These are phyloP conservation scores for Aspergillus nidulans DNA, from an alignment of 495 filamentous ascomycete species.

Conservation along the genomic window DNA sequence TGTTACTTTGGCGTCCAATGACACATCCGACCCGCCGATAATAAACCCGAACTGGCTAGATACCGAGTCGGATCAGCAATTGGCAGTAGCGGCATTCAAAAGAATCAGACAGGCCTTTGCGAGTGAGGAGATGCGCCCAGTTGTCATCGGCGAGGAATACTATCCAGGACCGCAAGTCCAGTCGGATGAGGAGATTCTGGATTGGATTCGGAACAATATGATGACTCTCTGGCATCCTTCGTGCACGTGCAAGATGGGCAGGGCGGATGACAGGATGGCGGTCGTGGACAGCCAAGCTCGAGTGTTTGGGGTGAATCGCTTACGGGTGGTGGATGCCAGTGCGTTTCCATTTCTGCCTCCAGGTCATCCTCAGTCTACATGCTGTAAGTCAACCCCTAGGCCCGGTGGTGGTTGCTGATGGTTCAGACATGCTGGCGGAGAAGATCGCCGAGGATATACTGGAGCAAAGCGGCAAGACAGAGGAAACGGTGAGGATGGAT, in stretches of 20 bases:
- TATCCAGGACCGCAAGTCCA: slow-evolving; percentile 45
- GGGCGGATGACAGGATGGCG: slow-evolving; percentile 39
- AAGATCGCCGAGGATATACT: slow-evolving; percentile 57
- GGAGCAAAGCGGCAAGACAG: background rate
- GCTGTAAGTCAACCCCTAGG: slow-evolving; percentile 33
- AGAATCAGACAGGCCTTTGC: slow-evolving; percentile 40
- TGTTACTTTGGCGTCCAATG: slow-evolving; percentile 44
- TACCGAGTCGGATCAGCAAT: slow-evolving; percentile 49
- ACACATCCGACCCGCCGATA: slow-evolving; percentile 42
- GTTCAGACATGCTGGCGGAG: slow-evolving; percentile 11
- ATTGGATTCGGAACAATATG: slow-evolving; percentile 34
- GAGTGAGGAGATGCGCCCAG: slow-evolving; percentile 28
- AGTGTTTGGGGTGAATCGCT: slow-evolving; percentile 46
- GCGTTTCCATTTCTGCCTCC: slow-evolving; percentile 54
- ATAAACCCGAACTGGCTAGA: slow-evolving; percentile 56
- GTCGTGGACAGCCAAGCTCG: slow-evolving; percentile 50
- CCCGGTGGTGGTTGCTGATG: background rate
- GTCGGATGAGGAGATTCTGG: slow-evolving; percentile 50
- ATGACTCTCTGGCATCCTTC: slow-evolving; percentile 52
- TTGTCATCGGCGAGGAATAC: slow-evolving; percentile 44
- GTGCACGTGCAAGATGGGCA: slow-evolving; percentile 51
- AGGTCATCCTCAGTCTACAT: slow-evolving; percentile 50
- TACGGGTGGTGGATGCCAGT: slow-evolving; percentile 59
- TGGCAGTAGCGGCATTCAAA: slow-evolving; percentile 49
- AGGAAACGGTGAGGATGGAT: background rate